Percentiles rank a stretch among this genome's conserved stretches.
Evolutionary conservation across 2,329 filamentous ascomycete genomes (phyloP).

Genomic region (Fusarium mangiferae): DNA sequence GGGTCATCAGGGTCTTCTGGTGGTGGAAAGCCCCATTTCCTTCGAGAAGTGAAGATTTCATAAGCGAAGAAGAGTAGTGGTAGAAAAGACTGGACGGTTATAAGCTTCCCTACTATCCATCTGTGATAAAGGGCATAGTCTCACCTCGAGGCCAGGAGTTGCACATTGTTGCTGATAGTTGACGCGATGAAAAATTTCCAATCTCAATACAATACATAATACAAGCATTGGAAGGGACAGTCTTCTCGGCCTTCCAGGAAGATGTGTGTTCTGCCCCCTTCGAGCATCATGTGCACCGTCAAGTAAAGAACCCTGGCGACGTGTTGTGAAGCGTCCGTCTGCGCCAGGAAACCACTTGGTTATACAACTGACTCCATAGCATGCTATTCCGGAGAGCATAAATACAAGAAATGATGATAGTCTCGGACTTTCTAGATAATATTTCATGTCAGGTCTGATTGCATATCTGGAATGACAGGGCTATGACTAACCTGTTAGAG

Average conservation of each 20-base stretch:
- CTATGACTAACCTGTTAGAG: constrained; percentile 56
- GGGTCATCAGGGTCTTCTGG: constrained; percentile 57
- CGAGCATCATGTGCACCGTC: constrained; percentile 41
- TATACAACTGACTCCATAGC: constrained; percentile 55
- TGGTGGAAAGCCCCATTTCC: constrained; percentile 45
- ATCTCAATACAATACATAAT: constrained; percentile 56
- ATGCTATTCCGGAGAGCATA: constrained; percentile 56
- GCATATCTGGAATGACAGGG: background rate
- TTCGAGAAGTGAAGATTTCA: constrained; percentile 54
- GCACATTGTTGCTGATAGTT: constrained; percentile 62
- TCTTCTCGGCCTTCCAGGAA: constrained; percentile 59
- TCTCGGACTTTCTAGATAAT: constrained; percentile 57
- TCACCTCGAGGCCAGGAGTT: constrained; percentile 59
- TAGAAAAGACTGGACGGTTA: constrained; percentile 56
- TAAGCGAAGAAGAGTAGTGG: constrained; percentile 57
- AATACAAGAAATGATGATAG: constrained; percentile 60
- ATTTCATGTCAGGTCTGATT: background rate
- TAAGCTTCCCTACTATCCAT: background rate
- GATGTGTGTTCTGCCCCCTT: constrained; percentile 48
- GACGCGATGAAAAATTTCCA: constrained; percentile 60
- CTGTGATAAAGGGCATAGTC: background rate
- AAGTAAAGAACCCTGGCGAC: constrained; percentile 33
- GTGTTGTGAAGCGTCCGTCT: constrained; percentile 57
- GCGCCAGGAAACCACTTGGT: constrained; percentile 59
- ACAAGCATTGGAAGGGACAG: constrained; percentile 58